These are phyloP conservation scores for Arthroderma sp. DNA, from an alignment of 2,329 filamentous ascomycete genomes.

Conservation along the genomic window DNA sequence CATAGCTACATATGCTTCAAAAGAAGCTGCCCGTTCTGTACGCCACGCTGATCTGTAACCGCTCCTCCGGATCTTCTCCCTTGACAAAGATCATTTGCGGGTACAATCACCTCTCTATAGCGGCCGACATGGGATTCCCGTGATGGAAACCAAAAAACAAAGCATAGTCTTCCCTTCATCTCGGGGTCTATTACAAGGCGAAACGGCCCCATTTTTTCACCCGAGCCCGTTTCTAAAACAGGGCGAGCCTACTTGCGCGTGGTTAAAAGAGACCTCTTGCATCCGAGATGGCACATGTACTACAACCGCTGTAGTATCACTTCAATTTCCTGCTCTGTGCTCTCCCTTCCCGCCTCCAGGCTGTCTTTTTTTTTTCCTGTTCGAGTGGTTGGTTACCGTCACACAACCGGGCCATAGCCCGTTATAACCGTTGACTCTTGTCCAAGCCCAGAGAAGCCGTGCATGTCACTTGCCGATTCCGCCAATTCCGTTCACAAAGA, in stretches of 20 bases:
- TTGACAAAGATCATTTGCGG: background rate
- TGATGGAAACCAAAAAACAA: constrained; percentile 1
- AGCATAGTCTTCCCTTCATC: background rate
- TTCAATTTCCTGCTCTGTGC: background rate
- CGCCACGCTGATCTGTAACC: constrained; percentile 9
- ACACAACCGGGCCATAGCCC: background rate
- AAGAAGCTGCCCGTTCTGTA: constrained; percentile 1
- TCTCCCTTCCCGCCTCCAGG: background rate
- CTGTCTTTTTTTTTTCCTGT: background rate
- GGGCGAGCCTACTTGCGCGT: background rate
- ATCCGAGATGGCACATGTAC: constrained; percentile 2
- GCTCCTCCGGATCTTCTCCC: constrained; percentile 5
- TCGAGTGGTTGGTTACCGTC: background rate
- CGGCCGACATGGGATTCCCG: background rate
- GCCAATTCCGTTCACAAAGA: constrained; percentile 5
- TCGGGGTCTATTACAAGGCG: background rate
- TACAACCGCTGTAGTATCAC: constrained; percentile 5
- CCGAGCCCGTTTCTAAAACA: constrained; percentile 1
- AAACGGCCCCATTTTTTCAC: background rate
- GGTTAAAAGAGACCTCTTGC: background rate
- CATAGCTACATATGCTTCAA: constrained; percentile 6
- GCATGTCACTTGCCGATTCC: background rate
- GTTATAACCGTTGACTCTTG: too few relatives aligned
- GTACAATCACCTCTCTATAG: background rate
- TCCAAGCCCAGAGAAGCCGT: background rate